phyloP scores from a whole-genome alignment of 495 filamentous ascomycete genomes.

The Podospora appendiculata region DNA sequence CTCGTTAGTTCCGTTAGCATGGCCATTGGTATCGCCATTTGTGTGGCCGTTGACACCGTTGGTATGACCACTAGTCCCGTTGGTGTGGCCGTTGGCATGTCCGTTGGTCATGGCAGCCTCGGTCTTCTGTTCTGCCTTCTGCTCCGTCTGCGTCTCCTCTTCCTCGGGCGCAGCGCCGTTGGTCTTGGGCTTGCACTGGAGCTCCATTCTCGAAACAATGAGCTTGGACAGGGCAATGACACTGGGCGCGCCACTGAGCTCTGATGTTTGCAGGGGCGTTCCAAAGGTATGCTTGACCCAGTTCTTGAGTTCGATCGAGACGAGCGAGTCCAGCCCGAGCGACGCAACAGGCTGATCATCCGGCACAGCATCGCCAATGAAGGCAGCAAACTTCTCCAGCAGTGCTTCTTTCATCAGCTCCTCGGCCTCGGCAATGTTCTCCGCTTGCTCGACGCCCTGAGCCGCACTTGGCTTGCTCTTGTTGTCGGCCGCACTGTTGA shows the following conservation, averaged over 20 bases:
- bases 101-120: neutral
- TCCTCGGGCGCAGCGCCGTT: neutral
- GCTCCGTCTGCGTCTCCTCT: neutral
- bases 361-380: neutral
- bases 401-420: neutral
- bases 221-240: neutral
- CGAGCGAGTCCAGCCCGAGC: neutral
- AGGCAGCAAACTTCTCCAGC: neutral
- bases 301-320: constrained; percentile 1
- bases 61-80: neutral
- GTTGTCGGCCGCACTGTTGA: neutral
- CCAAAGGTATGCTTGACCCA: neutral
- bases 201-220: neutral
- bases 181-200: neutral
- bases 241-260: neutral
- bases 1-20: too few species aligned
- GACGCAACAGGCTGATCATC: neutral
- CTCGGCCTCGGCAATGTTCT: neutral
- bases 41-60: too few species aligned
- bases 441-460: neutral
- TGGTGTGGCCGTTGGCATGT: neutral
- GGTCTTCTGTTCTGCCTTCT: neutral
- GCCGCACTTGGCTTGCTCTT: neutral
- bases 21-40: too few species aligned
- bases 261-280: neutral